phyloP scores from a whole-genome alignment of 2,329 filamentous ascomycete species.

The Fusarium globosum region DNA sequence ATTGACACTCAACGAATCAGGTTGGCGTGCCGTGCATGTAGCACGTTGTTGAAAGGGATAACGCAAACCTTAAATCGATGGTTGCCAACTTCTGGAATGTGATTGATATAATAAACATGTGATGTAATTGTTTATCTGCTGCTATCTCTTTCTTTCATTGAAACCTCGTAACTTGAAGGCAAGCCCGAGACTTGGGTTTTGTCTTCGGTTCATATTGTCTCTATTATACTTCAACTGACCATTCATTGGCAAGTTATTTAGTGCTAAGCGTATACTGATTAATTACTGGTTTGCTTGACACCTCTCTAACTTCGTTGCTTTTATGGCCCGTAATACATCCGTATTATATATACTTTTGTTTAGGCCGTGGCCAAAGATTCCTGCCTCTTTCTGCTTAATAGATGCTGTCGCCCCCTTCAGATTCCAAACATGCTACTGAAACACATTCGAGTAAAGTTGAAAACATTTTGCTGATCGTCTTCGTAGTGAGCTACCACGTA shows the following conservation, averaged over 20 bases:
- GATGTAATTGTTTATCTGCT: neutral
- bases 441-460: slow-evolving; percentile 13
- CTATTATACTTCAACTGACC: neutral
- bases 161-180: neutral
- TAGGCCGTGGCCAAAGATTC: too few species aligned
- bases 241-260: neutral
- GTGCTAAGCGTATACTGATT: neutral
- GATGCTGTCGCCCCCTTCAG: neutral
- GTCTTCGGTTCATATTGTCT: neutral
- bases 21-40: too few species aligned
- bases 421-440: slow-evolving; percentile 1
- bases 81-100: neutral
- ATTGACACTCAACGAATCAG: neutral
- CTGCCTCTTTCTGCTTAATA: neutral
- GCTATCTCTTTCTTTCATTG: neutral
- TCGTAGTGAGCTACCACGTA: neutral
- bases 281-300: neutral
- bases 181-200: neutral
- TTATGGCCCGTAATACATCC: neutral
- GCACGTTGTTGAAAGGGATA: neutral
- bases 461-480: neutral
- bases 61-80: neutral
- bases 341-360: neutral
- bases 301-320: neutral
- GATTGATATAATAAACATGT: neutral